These are phyloP conservation scores for Ambrosia hybrid DNA, from an alignment of 140 eudicot genomes.

Conservation along the genomic window DNA sequence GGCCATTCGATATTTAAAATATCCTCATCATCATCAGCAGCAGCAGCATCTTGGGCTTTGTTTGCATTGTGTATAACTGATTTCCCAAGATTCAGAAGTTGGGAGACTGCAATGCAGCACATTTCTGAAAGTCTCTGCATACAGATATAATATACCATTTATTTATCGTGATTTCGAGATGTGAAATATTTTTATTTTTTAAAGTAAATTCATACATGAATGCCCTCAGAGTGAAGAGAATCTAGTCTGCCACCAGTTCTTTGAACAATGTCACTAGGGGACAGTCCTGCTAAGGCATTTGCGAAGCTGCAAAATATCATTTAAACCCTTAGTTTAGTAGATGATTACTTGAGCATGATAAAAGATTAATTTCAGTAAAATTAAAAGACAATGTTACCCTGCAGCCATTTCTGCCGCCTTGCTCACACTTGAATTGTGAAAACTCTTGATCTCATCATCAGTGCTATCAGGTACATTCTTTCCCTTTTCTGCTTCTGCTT, in stretches of 20 bases:
- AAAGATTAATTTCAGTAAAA: neutral
- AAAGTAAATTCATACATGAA: constrained; percentile 58
- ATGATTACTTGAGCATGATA: neutral
- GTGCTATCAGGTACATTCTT: constrained; percentile 56
- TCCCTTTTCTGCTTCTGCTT: constrained; percentile 61
- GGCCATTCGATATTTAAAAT: constrained; percentile 68
- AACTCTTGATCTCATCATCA: constrained; percentile 65
- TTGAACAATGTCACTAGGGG: constrained; percentile 71
- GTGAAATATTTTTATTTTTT: neutral
- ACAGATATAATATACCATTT: neutral
- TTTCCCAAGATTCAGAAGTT: constrained; percentile 73
- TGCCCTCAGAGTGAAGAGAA: constrained; percentile 95
- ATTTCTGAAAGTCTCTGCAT: constrained; percentile 92
- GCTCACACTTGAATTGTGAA: constrained; percentile 76
- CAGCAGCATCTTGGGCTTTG: constrained; percentile 45
- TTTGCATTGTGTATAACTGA: constrained; percentile 67
- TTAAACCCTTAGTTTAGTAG: neutral
- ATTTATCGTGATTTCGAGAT: neutral
- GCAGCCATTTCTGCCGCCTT: constrained; percentile 98
- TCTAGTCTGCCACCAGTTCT: constrained; percentile 89
- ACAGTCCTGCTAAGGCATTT: constrained; percentile 67
- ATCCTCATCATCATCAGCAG: constrained; percentile 51
- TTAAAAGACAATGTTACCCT: constrained; percentile 55
- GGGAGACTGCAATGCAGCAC: constrained; percentile 88
- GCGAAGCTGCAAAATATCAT: constrained; percentile 65